A percentile compares a stretch with the other conserved stretches of the same genome.
Conservation (phyloP, 805 yeast genomes). For the Saccharomycodes ludwigii region DNA sequence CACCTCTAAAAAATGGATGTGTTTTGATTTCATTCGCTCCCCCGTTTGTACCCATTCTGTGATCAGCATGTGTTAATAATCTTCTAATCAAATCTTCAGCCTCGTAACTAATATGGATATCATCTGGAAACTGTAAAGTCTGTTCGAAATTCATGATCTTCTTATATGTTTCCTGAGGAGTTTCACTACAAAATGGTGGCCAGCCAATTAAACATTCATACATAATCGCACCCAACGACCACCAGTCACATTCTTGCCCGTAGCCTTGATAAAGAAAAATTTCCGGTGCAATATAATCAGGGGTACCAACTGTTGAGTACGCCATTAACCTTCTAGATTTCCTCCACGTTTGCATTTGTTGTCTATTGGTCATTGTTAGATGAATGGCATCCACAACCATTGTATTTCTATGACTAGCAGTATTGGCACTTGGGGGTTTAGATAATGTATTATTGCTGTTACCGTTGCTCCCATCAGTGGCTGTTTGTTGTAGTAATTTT, state of each 20-base stretch:
- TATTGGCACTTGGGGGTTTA: conserved; percentile 20
- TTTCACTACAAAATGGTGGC: conserved; percentile 95
- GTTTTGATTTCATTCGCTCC: conserved; percentile 85
- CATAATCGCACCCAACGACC: conserved; percentile 96
- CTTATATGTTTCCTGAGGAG: conserved; percentile 87
- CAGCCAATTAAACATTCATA: conserved; percentile 92
- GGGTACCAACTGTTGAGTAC: conserved; percentile 92
- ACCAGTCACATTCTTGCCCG: conserved; percentile 97
- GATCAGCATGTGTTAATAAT: conserved; percentile 64
- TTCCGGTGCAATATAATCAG: conserved; percentile 93
- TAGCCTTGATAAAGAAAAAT: conserved; percentile 87
- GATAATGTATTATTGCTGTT: conserved; percentile 16
- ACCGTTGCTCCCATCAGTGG: conserved; percentile 24
- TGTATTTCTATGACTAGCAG: conserved; percentile 23
- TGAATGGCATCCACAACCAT: conserved; percentile 91
- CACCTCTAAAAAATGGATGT: conserved; percentile 93
- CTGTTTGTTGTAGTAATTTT: conserved; percentile 54
- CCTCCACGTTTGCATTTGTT: conserved; percentile 94
- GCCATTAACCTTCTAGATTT: conserved; percentile 88
- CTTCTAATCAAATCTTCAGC: conserved; percentile 76
- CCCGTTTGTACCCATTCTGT: conserved; percentile 75
- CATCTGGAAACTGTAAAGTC: conserved; percentile 80
- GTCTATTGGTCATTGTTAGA: conserved; percentile 87
- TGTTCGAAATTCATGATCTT: conserved; percentile 89
- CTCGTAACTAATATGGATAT: conserved; percentile 78